Evolutionary conservation across 495 filamentous ascomycete species (phyloP).

Genomic region (Letharia lupina): DNA sequence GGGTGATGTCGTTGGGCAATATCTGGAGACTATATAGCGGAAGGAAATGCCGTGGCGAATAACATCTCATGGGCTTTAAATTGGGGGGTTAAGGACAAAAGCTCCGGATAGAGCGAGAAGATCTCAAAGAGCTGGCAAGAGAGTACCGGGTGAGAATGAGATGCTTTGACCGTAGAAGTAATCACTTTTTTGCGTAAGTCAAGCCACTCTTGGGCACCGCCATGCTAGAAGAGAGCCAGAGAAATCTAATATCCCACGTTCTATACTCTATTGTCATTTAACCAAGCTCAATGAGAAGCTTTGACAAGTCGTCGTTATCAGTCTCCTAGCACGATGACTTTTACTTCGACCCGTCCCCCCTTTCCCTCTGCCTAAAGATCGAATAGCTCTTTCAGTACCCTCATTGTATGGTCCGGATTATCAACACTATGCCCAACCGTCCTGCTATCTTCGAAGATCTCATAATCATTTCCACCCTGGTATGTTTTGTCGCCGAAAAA

Average conservation of each 20-base stretch:
- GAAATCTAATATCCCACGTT: not conserved
- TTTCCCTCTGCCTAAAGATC: constrained; percentile 41
- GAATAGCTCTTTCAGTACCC: constrained; percentile 70
- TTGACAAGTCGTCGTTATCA: not conserved
- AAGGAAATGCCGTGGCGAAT: not conserved
- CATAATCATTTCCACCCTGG: constrained; percentile 86
- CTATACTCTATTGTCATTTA: not conserved
- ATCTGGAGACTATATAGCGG: too few relatives aligned
- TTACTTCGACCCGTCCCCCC: not conserved
- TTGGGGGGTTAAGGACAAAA: not conserved
- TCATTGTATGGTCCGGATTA: constrained; percentile 72
- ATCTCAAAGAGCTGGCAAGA: not conserved
- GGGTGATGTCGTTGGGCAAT: not conserved
- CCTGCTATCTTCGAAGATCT: constrained; percentile 76
- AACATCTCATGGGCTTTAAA: not conserved
- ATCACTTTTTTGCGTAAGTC: not conserved
- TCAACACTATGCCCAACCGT: constrained; percentile 78
- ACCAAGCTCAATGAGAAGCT: not conserved
- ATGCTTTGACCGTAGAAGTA: not conserved
- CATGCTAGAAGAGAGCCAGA: not conserved
- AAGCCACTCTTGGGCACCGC: not conserved
- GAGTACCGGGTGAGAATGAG: not conserved
- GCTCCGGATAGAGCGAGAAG: not conserved
- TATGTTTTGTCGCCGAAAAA: constrained; percentile 97
- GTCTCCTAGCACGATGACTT: not conserved